Evolutionary conservation across 1,284 basidiomycete species (phyloP).

Genomic region (Caloboletus inedulis): DNA sequence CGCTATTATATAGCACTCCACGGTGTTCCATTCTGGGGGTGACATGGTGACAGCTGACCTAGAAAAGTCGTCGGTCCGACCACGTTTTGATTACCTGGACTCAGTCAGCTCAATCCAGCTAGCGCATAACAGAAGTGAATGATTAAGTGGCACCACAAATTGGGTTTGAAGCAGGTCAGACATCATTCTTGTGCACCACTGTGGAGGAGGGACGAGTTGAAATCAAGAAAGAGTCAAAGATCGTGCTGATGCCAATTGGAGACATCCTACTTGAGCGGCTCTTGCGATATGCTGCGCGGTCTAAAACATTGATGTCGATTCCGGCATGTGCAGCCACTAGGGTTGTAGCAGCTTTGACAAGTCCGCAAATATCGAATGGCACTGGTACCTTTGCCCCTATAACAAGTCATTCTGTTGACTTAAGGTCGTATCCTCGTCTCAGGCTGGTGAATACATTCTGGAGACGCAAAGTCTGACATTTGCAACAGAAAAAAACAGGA

Average conservation of each 20-base stretch:
- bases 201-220: not conserved
- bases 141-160: not conserved
- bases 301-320: not conserved
- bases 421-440: too few species aligned
- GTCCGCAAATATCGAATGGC: not conserved
- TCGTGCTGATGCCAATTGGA: not conserved
- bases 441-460: not conserved
- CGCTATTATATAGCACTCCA: slow-evolving; percentile 24
- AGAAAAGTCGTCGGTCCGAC: not conserved
- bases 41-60: slow-evolving; percentile 22
- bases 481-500: not conserved
- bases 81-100: not conserved
- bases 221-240: not conserved
- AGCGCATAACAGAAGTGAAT: not conserved
- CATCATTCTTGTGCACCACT: not conserved
- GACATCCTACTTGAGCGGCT: not conserved
- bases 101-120: not conserved
- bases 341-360: not conserved
- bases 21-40: slow-evolving; percentile 26
- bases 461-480: not conserved
- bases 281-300: not conserved
- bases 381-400: too few species aligned
- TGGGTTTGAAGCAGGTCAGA: not conserved
- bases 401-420: too few species aligned
- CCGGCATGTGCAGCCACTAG: not conserved